phyloP scores from a whole-genome alignment of 2,329 filamentous ascomycete genomes.

The Bipolaris oryzae region DNA sequence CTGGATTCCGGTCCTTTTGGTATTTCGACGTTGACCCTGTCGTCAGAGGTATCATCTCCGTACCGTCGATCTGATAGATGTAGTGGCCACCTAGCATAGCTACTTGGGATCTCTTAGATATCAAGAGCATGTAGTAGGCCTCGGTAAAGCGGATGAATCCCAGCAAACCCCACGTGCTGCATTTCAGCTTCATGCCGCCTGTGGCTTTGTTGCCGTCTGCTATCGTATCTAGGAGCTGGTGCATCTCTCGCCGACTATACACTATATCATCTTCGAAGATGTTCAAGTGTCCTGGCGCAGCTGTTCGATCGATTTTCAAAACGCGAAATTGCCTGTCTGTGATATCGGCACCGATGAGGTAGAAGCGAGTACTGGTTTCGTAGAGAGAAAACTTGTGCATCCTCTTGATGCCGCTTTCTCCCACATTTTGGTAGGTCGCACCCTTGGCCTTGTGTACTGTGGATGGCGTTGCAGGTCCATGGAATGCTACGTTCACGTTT shows the following conservation, averaged over 20 bases:
- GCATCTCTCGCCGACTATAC: conserved; percentile 91
- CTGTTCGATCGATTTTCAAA: conserved; percentile 91
- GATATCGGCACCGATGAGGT: conserved; percentile 91
- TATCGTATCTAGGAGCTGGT: conserved; percentile 88
- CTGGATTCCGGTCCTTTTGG: conserved; percentile 81
- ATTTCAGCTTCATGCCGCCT: conserved; percentile 86
- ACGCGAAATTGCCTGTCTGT: conserved; percentile 88
- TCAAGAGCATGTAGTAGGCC: conserved; percentile 94
- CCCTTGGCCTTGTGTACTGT: conserved; percentile 47
- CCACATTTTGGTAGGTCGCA: conserved; percentile 50
- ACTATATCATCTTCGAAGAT: conserved; percentile 94
- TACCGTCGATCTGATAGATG: conserved; percentile 92
- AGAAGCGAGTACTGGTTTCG: conserved; percentile 91
- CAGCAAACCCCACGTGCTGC: conserved; percentile 89
- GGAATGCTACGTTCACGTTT: conserved; percentile 47
- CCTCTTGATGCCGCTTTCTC: conserved; percentile 51
- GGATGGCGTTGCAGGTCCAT: conserved; percentile 48
- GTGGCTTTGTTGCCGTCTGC: conserved; percentile 92
- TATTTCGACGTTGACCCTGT: conserved; percentile 69
- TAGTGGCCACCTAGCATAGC: conserved; percentile 97
- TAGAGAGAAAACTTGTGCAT: conserved; percentile 99
- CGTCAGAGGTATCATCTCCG: conserved; percentile 86
- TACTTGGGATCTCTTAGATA: conserved; percentile 94
- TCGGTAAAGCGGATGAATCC: conserved; percentile 97
- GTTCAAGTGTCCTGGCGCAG: conserved; percentile 76